These are phyloP conservation scores for Pseudocercospora eumusae DNA, from an alignment of 2,329 filamentous ascomycete species.

Conservation along the genomic window DNA sequence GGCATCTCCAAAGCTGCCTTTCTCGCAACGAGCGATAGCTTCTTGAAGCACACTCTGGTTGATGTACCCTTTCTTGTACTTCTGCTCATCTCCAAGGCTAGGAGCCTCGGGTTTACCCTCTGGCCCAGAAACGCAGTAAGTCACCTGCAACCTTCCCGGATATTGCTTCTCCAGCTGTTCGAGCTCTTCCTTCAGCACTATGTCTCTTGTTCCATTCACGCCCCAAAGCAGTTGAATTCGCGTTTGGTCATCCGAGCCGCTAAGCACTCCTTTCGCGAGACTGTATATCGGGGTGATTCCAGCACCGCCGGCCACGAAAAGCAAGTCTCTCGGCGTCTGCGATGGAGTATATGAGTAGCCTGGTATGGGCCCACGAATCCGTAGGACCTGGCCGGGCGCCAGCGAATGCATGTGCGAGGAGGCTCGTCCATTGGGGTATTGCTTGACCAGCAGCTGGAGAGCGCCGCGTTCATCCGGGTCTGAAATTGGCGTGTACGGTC, in stretches of 20 bases:
- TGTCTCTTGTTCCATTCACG: constrained; percentile 64
- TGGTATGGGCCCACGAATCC: constrained; percentile 58
- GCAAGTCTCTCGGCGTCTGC: constrained; percentile 44
- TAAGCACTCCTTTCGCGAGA: constrained; percentile 37
- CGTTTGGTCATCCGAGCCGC: constrained; percentile 62
- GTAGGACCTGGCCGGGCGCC: constrained; percentile 61
- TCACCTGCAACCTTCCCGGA: constrained; percentile 58
- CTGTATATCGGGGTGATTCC: constrained; percentile 68
- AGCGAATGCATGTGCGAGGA: constrained; percentile 68
- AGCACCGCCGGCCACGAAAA: constrained; percentile 68
- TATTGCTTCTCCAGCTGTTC: constrained; percentile 52
- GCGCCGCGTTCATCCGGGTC: constrained; percentile 58
- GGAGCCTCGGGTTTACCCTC: constrained; percentile 28
- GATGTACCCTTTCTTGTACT: constrained; percentile 58
- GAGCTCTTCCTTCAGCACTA: constrained; percentile 60
- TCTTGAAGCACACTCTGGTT: constrained; percentile 58
- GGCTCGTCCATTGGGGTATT: constrained; percentile 66
- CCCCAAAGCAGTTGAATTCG: constrained; percentile 66
- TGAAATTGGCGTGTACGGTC: constrained; percentile 68
- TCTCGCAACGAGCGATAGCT: constrained; percentile 45
- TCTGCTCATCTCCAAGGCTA: constrained; percentile 40
- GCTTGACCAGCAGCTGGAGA: constrained; percentile 67
- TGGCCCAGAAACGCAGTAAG: constrained; percentile 60
- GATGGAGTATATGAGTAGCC: constrained; percentile 35
- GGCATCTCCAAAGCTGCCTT: constrained; percentile 33